Percentiles rank a stretch among this genome's conserved stretches.
phyloP scores from a whole-genome alignment of 345 rosid species.

The Arabidopsis thaliana region DNA sequence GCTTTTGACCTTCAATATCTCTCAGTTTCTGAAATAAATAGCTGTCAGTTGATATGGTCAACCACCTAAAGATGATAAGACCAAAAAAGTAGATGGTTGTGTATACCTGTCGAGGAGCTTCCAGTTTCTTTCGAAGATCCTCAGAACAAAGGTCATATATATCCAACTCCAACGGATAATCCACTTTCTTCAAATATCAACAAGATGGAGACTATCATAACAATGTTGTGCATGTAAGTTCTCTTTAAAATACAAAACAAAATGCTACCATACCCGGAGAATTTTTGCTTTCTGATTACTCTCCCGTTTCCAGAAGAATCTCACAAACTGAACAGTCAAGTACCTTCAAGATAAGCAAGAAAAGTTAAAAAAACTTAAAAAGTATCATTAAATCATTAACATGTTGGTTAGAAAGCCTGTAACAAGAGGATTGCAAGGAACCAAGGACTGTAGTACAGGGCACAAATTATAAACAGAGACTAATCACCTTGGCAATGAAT shows the following conservation, averaged over 20 bases:
- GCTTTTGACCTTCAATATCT: conserved; percentile 82
- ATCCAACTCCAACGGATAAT: conserved; percentile 90
- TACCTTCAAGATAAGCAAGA: conserved; percentile 59
- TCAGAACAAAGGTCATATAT: conserved; percentile 83
- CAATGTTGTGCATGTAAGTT: not conserved
- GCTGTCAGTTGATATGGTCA: conserved; percentile 1
- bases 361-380: not conserved
- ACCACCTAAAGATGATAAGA: not conserved
- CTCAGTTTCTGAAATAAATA: conserved; percentile 61
- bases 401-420: not conserved
- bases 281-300: conserved; percentile 95
- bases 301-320: conserved; percentile 98
- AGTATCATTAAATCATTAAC: not conserved
- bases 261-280: conserved; percentile 60
- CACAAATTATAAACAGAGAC: conserved; percentile 12
- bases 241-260: conserved; percentile 7
- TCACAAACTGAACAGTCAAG: conserved; percentile 91
- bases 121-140: conserved; percentile 71
- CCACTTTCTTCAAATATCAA: conserved; percentile 77
- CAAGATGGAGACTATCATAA: conserved; percentile 6
- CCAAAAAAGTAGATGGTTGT: not conserved
- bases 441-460: not conserved
- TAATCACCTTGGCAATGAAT: conserved; percentile 77
- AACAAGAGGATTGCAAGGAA: not conserved
- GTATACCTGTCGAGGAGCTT: conserved; percentile 83